phyloP scores from a whole-genome alignment of 371 early-diverging fungal species.

The Circinella umbellata region DNA sequence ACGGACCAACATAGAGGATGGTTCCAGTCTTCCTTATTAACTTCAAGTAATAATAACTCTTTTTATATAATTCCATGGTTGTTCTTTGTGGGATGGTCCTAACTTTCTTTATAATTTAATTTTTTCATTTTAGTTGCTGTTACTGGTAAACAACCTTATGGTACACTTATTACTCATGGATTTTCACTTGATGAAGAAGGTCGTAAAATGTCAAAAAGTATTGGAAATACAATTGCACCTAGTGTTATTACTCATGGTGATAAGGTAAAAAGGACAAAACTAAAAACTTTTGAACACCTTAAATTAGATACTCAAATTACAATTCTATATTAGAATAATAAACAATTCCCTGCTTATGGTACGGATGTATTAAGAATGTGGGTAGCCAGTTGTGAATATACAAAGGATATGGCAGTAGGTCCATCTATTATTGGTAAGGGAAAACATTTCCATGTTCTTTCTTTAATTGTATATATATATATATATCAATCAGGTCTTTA shows the following conservation, averaged over 20 bases:
- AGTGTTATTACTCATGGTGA: slow-evolving; percentile 72
- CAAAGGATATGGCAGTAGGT: slow-evolving; percentile 80
- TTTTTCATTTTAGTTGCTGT: slow-evolving; percentile 60
- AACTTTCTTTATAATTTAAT: not conserved
- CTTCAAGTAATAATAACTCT: slow-evolving; percentile 56
- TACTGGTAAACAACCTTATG: slow-evolving; percentile 81
- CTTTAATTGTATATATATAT: not conserved
- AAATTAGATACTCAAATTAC: no score
- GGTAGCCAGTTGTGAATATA: slow-evolving; percentile 86
- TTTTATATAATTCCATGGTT: not conserved
- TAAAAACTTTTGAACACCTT: no score
- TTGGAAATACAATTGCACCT: slow-evolving; percentile 92
- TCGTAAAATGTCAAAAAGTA: slow-evolving; percentile 93
- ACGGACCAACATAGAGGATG: slow-evolving; percentile 97
- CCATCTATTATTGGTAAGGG: slow-evolving; percentile 62
- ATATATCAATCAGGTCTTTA: not conserved
- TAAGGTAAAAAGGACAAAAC: slow-evolving; percentile 55
- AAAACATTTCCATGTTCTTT: not conserved
- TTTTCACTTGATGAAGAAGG: slow-evolving; percentile 92
- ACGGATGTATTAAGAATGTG: slow-evolving; percentile 85
- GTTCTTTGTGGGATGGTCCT: not conserved
- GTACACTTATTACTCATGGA: slow-evolving; percentile 89
- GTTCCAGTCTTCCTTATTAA: slow-evolving; percentile 95
- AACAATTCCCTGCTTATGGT: slow-evolving; percentile 81
- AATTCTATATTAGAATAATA: slow-evolving; percentile 47